Conservation (phyloP, 1,284 basidiomycete species). For the Phenoliferia sp. region DNA sequence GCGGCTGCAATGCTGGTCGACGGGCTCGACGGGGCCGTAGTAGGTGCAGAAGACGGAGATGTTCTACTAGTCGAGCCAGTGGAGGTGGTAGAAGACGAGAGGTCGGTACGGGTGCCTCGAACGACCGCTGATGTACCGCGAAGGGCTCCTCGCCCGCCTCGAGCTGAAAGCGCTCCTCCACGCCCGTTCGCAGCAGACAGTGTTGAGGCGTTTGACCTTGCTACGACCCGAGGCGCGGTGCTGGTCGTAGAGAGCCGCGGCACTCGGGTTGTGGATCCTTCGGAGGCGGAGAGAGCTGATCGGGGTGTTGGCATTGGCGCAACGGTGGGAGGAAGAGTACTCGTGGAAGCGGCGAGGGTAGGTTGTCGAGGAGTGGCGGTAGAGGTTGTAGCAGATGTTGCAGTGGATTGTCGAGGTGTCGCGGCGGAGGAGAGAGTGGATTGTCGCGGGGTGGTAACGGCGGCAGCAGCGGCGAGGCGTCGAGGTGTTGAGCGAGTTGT, state of each 20-base stretch:
- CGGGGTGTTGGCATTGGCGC: not conserved
- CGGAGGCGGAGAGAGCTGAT: not conserved
- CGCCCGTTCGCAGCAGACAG: not conserved
- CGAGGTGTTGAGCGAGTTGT: slow-evolving; percentile 3
- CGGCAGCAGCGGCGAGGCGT: not conserved
- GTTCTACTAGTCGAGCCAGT: not conserved
- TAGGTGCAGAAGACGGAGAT: not conserved
- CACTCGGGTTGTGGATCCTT: not conserved
- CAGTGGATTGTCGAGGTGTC: not conserved
- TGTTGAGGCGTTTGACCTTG: not conserved
- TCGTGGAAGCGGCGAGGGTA: not conserved
- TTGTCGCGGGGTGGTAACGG: not conserved
- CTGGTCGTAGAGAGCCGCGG: slow-evolving; percentile 7
- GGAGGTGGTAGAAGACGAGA: not conserved
- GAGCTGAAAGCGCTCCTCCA: not conserved
- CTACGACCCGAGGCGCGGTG: not conserved
- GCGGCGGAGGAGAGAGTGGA: not conserved
- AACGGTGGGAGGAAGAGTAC: not conserved
- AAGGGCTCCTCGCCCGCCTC: not conserved
- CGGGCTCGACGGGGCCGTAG: not conserved
- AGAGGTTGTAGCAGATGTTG: not conserved
- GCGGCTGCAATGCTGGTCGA: too few relatives aligned
- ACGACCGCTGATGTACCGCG: not conserved
- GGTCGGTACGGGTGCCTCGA: not conserved
- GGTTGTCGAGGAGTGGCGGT: not conserved